Conservation (phyloP, 2,329 filamentous ascomycete genomes). For the Calycina marina region DNA sequence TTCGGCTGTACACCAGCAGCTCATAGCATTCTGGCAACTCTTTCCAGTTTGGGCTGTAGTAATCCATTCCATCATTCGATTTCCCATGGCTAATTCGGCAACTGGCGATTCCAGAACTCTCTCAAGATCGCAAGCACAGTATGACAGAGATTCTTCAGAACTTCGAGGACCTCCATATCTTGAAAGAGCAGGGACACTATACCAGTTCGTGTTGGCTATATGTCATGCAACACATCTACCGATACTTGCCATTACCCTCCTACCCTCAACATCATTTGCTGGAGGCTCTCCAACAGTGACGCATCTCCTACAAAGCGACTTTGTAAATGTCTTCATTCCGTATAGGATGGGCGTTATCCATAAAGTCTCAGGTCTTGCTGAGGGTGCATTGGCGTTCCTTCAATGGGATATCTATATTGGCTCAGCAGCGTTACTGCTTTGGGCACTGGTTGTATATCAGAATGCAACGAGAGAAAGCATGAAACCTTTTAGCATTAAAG, state of each 20-base stretch:
- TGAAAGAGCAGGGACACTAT: conserved; percentile 11
- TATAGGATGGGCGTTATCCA: conserved; percentile 21
- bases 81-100: conserved; percentile 6
- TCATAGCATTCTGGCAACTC: conserved; percentile 34
- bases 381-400: conserved; percentile 30
- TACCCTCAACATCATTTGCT: conserved; percentile 24
- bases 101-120: conserved; percentile 8
- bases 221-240: conserved; percentile 26
- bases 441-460: conserved; percentile 27
- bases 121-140: conserved; percentile 16
- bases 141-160: background rate
- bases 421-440: conserved; percentile 27
- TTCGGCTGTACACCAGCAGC: conserved; percentile 29
- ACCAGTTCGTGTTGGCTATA: conserved; percentile 25
- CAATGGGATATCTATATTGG: conserved; percentile 34
- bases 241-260: conserved; percentile 26
- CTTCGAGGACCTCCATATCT: conserved; percentile 13
- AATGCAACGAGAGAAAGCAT: conserved; percentile 14
- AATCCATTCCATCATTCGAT: conserved; percentile 16
- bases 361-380: conserved; percentile 12
- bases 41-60: conserved; percentile 33
- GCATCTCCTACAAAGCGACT: conserved; percentile 21
- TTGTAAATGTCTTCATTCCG: conserved; percentile 26
- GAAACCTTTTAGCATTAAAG: conserved; percentile 1
- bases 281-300: conserved; percentile 23